Conservation (phyloP, 257 asterid genomes). For the Osmanthus fragrans region DNA sequence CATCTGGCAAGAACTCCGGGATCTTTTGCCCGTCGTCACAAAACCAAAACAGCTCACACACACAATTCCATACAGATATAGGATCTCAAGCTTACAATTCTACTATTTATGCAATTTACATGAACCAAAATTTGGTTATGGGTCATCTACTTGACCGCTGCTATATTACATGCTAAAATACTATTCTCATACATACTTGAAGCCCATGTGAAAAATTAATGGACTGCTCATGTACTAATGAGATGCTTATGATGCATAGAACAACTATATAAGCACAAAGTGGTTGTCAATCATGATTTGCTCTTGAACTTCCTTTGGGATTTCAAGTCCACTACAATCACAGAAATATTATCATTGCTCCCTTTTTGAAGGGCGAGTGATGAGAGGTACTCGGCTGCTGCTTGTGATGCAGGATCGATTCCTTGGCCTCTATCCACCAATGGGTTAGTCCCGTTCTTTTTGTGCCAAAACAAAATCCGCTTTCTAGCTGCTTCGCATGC, state of each 20-base stretch:
- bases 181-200: constrained; percentile 48
- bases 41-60: too few species aligned
- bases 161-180: constrained; percentile 45
- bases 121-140: constrained; percentile 31
- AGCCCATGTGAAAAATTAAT: constrained; percentile 71
- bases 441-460: constrained; percentile 50
- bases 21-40: too few species aligned
- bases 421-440: constrained; percentile 57
- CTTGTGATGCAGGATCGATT: constrained; percentile 81
- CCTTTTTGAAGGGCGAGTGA: constrained; percentile 70
- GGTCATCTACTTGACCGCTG: constrained; percentile 22
- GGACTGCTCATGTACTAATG: constrained; percentile 49
- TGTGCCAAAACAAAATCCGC: constrained; percentile 77
- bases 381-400: constrained; percentile 77
- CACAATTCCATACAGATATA: neutral
- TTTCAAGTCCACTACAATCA: constrained; percentile 76
- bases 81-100: neutral
- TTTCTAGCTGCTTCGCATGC: constrained; percentile 67
- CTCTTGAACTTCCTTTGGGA: constrained; percentile 69
- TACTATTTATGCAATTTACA: constrained; percentile 35
- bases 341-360: constrained; percentile 71
- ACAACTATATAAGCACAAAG: constrained; percentile 28
- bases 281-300: constrained; percentile 44
- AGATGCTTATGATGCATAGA: constrained; percentile 32
- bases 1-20: too few species aligned